Conservation (phyloP, 2,329 filamentous ascomycete species). For the Colletotrichum orbiculare region DNA sequence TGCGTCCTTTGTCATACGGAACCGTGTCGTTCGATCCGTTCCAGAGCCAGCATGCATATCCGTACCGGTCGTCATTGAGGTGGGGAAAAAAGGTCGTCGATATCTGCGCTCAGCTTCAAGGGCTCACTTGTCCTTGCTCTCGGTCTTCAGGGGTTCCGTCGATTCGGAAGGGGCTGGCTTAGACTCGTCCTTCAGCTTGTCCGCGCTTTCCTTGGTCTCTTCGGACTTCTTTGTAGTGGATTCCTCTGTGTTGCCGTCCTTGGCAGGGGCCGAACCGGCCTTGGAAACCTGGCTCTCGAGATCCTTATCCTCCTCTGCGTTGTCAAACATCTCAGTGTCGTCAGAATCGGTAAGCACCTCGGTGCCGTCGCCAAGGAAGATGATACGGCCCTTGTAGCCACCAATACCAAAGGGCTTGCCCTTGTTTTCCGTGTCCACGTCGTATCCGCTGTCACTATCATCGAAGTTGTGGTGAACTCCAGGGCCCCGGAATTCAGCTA, state of each 20-base stretch:
- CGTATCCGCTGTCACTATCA: constrained; percentile 81
- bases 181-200: constrained; percentile 34
- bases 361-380: constrained; percentile 94
- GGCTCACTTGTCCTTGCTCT: constrained; percentile 34
- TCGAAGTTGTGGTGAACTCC: constrained; percentile 86
- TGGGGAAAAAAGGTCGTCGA: constrained; percentile 17
- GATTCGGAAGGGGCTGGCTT: constrained; percentile 29
- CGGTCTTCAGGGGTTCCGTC: constrained; percentile 26
- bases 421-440: constrained; percentile 77
- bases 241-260: constrained; percentile 38
- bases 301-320: constrained; percentile 86
- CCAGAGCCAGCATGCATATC: constrained; percentile 28
- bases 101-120: constrained; percentile 1
- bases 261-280: constrained; percentile 39
- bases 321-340: constrained; percentile 94
- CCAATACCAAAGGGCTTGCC: constrained; percentile 71
- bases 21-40: constrained; percentile 26
- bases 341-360: constrained; percentile 90
- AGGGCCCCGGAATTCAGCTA: constrained; percentile 87
- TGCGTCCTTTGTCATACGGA: constrained; percentile 27
- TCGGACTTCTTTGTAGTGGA: constrained; percentile 42
- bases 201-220: constrained; percentile 32
- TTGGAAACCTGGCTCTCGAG: constrained; percentile 85
- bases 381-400: constrained; percentile 86
- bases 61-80: constrained; percentile 19